Evolutionary conservation across 331 rosid species (phyloP), one percentile per base, ranked within the genome.

Genomic region (Quercus phellos): DNA sequence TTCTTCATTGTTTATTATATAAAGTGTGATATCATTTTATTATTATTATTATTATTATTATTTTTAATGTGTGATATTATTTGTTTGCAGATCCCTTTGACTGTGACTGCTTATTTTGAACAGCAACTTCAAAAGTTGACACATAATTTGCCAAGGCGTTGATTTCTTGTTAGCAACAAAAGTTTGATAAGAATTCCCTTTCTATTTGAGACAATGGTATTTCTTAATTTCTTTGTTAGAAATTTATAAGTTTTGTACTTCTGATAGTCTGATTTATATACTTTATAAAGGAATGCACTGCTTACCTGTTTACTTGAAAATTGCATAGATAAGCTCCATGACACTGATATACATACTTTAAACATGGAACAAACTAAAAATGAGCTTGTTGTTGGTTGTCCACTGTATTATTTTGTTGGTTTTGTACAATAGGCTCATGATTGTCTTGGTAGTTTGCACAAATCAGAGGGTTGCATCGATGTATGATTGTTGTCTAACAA

Each of bases 201-300:
- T 64, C 38, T 26, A 59, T 74, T 79, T 67, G 68, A 56, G 77
- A 79, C 55, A 50, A 90, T 90, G 97, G 97, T 90, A 90, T 85
- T 76, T 58, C 69, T 73, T 56, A 71, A 74, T 68, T 34, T 67
- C 30, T 75, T 66, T 27, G 24, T 35, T 42, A 26, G 51, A n/a
- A 9, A 6, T 9, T 58, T 51, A 16, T 9, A 2, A 1, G 55
- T 74, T 42, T 66, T 38, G 11, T 1, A 50, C 2, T 17, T 21
- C 72, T 42, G 10, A 6, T 63, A 38, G 29, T 27, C 27, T 29
- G 55, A 50, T 27, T 32, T 27, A 42, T 19, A 42, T 67, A 42
- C 58, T 58, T 55, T 56, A 26, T 51, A 29, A 30, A 11, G 34
- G 12, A 43, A 53, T 71, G 11, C 63, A 66, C 58, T 66, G 19